phyloP scores from a whole-genome alignment of 2,329 filamentous ascomycete genomes.

The Daldinia sp. region DNA sequence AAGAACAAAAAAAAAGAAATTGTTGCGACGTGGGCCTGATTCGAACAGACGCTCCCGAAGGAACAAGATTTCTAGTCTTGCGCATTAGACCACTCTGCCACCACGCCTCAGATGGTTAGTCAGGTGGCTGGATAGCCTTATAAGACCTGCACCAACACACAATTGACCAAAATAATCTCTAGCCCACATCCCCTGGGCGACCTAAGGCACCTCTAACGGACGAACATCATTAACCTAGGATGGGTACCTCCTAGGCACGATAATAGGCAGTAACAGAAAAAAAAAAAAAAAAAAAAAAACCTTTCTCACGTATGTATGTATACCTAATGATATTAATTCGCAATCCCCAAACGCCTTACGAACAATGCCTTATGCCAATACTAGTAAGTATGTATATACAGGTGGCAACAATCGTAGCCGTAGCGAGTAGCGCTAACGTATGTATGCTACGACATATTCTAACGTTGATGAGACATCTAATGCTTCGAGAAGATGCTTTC shows the following conservation, averaged over 20 bases:
- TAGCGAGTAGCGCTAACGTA: too few species aligned
- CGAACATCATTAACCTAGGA: too few species aligned
- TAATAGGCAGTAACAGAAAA: neutral
- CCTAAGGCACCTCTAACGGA: too few species aligned
- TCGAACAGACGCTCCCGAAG: slow-evolving; percentile 3
- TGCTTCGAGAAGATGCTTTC: neutral
- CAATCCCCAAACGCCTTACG: slow-evolving; percentile 29
- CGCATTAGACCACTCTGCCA: slow-evolving; percentile 4
- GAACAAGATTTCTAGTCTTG: slow-evolving; percentile 6
- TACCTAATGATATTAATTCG: slow-evolving; percentile 31
- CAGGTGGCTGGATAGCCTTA: neutral
- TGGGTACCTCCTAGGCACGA: neutral
- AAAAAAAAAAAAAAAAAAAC: neutral
- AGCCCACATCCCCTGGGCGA: too few species aligned
- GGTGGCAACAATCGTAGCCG: neutral
- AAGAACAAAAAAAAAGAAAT: neutral
- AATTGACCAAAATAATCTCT: too few species aligned
- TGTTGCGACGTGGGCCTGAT: neutral
- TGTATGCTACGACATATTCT: slow-evolving; percentile 4
- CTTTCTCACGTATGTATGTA: neutral
- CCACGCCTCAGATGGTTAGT: neutral
- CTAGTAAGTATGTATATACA: slow-evolving; percentile 26
- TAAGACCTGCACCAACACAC: neutral
- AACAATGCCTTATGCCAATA: slow-evolving; percentile 29
- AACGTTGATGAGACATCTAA: neutral